Evolutionary conservation across 1,139 yeast genomes (phyloP).

Genomic region (Saccharomyces hybrid): DNA sequence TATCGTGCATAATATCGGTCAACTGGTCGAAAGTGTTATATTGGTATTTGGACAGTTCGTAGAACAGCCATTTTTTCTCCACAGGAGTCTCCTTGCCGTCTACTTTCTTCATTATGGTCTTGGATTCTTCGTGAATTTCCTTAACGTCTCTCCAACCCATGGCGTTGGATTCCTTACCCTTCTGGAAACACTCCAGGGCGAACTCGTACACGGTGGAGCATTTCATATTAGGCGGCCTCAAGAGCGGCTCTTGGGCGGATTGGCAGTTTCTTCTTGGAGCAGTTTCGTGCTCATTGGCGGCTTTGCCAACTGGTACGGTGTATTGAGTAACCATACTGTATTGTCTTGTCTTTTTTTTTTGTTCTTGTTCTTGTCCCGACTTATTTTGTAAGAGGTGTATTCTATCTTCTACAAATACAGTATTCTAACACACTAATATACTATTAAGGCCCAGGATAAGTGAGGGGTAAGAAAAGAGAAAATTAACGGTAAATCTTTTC

Average conservation of each 20-base stretch:
- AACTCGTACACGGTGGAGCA: slow-evolving; percentile 65
- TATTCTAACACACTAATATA: background rate
- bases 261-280: slow-evolving; percentile 74
- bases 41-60: slow-evolving; percentile 67
- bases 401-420: background rate
- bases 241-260: slow-evolving; percentile 44
- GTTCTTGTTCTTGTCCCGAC: background rate
- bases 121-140: slow-evolving; percentile 69
- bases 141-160: slow-evolving; percentile 76
- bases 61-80: slow-evolving; percentile 83
- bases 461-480: background rate
- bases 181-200: slow-evolving; percentile 53
- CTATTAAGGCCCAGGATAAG: background rate
- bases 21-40: slow-evolving; percentile 58
- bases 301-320: slow-evolving; percentile 59
- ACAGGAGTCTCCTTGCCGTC: slow-evolving; percentile 65
- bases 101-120: slow-evolving; percentile 62
- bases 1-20: slow-evolving; percentile 40
- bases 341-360: background rate
- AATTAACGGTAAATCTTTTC: background rate
- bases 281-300: slow-evolving; percentile 78
- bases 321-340: slow-evolving; percentile 9
- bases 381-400: too few relatives aligned
- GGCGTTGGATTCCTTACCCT: slow-evolving; percentile 46
- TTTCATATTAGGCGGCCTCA: slow-evolving; percentile 49